Conservation (phyloP, 257 asterid genomes). For the Apocynum venetum region DNA sequence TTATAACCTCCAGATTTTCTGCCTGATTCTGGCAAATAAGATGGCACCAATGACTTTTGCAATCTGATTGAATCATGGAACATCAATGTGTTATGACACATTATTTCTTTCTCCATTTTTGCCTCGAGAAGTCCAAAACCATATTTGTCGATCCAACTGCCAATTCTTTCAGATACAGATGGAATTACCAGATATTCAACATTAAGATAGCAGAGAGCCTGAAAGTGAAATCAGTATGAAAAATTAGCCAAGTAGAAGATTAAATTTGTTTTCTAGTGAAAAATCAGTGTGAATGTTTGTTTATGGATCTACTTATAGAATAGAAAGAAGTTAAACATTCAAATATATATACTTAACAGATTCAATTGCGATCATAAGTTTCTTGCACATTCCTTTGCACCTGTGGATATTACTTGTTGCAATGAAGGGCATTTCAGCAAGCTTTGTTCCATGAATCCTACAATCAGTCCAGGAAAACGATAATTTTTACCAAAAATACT, state of each 20-base stretch:
- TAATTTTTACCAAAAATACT: background rate
- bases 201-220: constrained; percentile 43
- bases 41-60: constrained; percentile 32
- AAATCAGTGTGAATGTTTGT: too few relatives aligned
- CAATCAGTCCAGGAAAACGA: background rate
- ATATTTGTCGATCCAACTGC: constrained; percentile 33
- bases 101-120: constrained; percentile 32
- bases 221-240: background rate
- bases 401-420: constrained; percentile 43
- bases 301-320: too few relatives aligned
- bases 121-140: constrained; percentile 23
- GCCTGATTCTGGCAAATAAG: constrained; percentile 16
- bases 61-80: constrained; percentile 44
- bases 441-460: constrained; percentile 53
- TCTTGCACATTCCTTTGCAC: constrained; percentile 54
- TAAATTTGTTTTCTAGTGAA: too few relatives aligned
- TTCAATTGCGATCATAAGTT: constrained; percentile 45
- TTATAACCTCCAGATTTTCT: background rate
- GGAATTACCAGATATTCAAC: constrained; percentile 50
- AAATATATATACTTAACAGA: constrained; percentile 23
- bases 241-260: background rate
- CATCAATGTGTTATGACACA: constrained; percentile 37
- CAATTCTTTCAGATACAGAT: constrained; percentile 29
- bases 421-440: constrained; percentile 66
- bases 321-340: too few relatives aligned